Base-by-base conservation (phyloP, 768 basidiomycete species). In the Collybia sp. region DNA sequence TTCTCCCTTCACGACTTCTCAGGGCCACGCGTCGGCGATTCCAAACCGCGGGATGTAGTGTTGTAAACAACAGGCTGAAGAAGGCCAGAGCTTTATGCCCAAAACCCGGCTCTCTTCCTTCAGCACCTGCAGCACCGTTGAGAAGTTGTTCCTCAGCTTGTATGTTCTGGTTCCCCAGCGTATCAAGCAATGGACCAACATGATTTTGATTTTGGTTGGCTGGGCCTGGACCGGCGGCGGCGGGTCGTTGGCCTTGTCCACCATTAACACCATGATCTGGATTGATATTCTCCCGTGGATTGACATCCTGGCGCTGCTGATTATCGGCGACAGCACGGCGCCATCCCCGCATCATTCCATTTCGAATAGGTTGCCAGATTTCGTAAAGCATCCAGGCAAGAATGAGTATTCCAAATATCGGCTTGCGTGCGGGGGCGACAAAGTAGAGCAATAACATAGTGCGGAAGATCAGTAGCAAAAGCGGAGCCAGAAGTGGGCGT, bases 11-110 rank as follows among this genome's bases (percentile, higher is more conserved):
- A 43, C 87, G 65, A 48, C 69, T 70, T 53, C 78, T 68, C 54
- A 89, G 72, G 12, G 72, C 74, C 16, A 58, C 64, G 41, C 85
- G 68, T 55, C 87, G 70, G 49, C 79, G 75, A 56, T 88, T 81
- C 79, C 86, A 88, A 34, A 86, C 69, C 33, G 85, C 86, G 4
- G 87, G 87, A 58, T 88, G 81, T 31, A 85, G 59, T 12, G 85
- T 87, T 30, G 77, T 66, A 20, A 81, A 31, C 35, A 88, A 64
- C 30, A 89, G 63, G 25, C 68, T 65, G 25, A 79, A 50, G 57
- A 89, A 87, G 8, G 77, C 74, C 37, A 62, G 59, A 17, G 65
- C 46, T 55, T 79, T 83, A 56, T 75, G 79, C 8, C 67, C 54
- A 4, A 83, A 45, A 17, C 65, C 61, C 9, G 83, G 83, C 42